A percentile compares a stretch with the other conserved stretches of the same genome.
These are phyloP conservation scores for Ophiostoma novo-ulmi DNA, from an alignment of 2,329 filamentous ascomycete genomes.

Conservation along the genomic window DNA sequence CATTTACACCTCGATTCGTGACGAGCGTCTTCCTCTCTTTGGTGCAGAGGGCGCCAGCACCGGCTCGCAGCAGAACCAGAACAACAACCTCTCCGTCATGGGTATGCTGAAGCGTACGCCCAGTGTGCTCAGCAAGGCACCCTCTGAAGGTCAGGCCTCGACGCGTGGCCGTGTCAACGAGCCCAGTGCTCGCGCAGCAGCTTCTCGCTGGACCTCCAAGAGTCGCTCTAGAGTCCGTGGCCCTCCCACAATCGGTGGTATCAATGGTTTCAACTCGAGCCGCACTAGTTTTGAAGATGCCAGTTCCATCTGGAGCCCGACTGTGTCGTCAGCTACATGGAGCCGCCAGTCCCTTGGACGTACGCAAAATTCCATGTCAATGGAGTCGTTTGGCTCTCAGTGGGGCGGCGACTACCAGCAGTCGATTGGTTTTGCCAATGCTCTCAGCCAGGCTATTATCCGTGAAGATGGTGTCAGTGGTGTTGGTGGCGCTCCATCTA, in stretches of 20 bases:
- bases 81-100: constrained; percentile 66
- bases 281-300: constrained; percentile 91
- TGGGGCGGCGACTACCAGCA: constrained; percentile 76
- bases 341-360: constrained; percentile 89
- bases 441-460: constrained; percentile 92
- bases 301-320: constrained; percentile 84
- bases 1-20: constrained; percentile 84
- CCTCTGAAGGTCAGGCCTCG: constrained; percentile 71
- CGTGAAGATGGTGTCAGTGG: constrained; percentile 64
- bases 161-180: constrained; percentile 67
- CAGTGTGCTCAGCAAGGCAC: constrained; percentile 86
- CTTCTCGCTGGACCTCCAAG: constrained; percentile 76
- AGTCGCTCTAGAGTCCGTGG: constrained; percentile 61
- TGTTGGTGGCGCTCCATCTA: constrained; percentile 41
- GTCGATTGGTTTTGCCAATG: constrained; percentile 95
- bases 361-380: constrained; percentile 84
- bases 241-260: constrained; percentile 43
- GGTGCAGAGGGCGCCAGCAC: constrained; percentile 50
- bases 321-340: constrained; percentile 83
- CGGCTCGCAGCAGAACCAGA: constrained; percentile 43
- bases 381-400: constrained; percentile 80
- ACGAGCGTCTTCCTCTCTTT: constrained; percentile 79
- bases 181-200: constrained; percentile 40
- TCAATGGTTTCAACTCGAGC: constrained; percentile 78
- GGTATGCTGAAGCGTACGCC: constrained; percentile 77